phyloP scores from a whole-genome alignment of 495 filamentous ascomycete species.

The Aspergillus funiculosus region DNA sequence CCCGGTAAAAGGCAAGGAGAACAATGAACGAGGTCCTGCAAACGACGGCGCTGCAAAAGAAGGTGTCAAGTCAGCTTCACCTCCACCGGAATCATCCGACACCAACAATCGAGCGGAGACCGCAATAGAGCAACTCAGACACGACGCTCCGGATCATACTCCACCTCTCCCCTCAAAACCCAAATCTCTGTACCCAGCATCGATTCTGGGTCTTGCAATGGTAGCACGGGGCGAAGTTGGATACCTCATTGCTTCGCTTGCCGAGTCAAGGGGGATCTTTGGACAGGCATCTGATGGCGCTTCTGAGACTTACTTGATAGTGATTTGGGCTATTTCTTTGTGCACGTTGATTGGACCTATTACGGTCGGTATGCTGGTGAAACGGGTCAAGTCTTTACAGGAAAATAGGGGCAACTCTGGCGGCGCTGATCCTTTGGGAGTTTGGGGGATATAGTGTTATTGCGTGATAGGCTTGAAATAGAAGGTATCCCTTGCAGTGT shows the following conservation, averaged over 20 bases:
- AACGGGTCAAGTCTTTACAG: constrained; percentile 39
- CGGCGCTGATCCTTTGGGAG: constrained; percentile 31
- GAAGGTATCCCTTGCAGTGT: too few species aligned
- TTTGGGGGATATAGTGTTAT: constrained; percentile 33
- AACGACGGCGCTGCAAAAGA: too few species aligned
- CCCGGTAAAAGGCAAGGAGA: too few species aligned
- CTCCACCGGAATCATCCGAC: background rate
- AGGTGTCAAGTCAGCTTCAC: too few species aligned
- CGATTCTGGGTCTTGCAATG: constrained; percentile 60
- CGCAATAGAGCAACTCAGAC: background rate
- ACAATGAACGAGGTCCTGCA: too few species aligned
- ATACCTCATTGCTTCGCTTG: constrained; percentile 68
- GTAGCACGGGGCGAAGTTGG: constrained; percentile 74
- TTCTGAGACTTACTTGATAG: constrained; percentile 55
- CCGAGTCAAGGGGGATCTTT: constrained; percentile 56
- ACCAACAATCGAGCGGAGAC: background rate
- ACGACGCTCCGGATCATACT: background rate
- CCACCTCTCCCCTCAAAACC: constrained; percentile 34
- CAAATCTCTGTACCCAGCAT: constrained; percentile 53
- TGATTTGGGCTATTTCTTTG: constrained; percentile 69
- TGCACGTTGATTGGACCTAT: constrained; percentile 72
- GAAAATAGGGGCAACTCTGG: constrained; percentile 15
- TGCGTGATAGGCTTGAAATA: too few species aligned
- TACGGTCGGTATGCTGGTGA: constrained; percentile 57
- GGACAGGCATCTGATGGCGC: constrained; percentile 12